Percentiles rank a stretch among this genome's conserved stretches.
Conservation (phyloP, 306 rosid genomes). For the Dalbergia cultrata region DNA sequence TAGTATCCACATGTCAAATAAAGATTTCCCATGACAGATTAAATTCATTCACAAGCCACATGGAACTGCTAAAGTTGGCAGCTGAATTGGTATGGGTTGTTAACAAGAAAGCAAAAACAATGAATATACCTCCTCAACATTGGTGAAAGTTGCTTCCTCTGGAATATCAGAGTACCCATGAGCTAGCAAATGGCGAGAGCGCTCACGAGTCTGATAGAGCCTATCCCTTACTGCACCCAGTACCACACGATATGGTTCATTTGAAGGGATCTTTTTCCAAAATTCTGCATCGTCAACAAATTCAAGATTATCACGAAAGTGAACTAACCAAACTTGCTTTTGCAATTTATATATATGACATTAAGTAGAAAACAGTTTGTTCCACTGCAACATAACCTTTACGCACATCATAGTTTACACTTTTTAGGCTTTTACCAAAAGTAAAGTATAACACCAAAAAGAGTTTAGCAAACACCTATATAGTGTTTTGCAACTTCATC, state of each 20-base stretch:
- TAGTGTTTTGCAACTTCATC: constrained; percentile 97
- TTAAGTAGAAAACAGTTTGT: constrained; percentile 30
- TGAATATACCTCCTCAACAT: constrained; percentile 73
- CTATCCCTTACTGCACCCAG: constrained; percentile 94
- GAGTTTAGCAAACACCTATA: constrained; percentile 66
- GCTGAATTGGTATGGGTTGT: not conserved
- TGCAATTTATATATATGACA: not conserved
- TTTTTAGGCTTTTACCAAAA: not conserved
- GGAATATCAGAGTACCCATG: constrained; percentile 89
- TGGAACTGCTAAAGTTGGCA: not conserved
- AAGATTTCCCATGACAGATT: constrained; percentile 25
- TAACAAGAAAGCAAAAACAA: constrained; percentile 29
- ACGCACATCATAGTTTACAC: not conserved
- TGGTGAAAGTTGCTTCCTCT: constrained; percentile 84
- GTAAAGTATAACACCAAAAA: not conserved
- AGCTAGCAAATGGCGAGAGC: constrained; percentile 87
- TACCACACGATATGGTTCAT: constrained; percentile 93
- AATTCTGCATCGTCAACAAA: constrained; percentile 65
- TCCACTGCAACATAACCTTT: constrained; percentile 31
- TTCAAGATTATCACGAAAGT: constrained; percentile 26
- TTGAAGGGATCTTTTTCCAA: constrained; percentile 90
- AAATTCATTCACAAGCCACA: not conserved
- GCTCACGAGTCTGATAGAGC: constrained; percentile 96
- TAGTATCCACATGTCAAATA: constrained; percentile 33
- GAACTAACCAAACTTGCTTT: constrained; percentile 9